A percentile compares a stretch with the other conserved stretches of the same genome.
Evolutionary conservation across 192 early-diverging fungal genomes (phyloP).

Genomic region (Pilaira anomala): DNA sequence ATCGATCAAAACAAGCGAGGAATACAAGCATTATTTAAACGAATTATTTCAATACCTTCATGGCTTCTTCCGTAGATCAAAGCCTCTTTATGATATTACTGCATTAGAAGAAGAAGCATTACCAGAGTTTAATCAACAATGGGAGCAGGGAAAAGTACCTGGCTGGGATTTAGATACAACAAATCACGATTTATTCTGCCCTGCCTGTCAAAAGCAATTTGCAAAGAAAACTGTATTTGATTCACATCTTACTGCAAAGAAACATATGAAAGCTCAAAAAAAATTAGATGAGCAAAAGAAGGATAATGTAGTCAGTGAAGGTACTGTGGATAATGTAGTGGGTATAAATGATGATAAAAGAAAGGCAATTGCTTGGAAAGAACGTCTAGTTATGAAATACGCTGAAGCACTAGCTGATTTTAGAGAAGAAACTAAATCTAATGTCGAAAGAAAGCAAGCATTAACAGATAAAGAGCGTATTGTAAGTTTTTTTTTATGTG

Average conservation of each 20-base stretch:
- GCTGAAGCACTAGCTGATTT: conserved; percentile 50
- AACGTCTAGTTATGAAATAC: conserved; percentile 60
- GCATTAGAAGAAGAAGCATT: conserved; percentile 47
- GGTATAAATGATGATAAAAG: conserved; percentile 49
- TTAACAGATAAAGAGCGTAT: conserved; percentile 82
- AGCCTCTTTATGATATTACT: conserved; percentile 72
- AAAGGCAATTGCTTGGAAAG: conserved; percentile 60
- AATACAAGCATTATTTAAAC: conserved; percentile 69
- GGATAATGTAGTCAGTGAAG: conserved; percentile 22
- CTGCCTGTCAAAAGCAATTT: conserved; percentile 76
- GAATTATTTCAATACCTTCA: conserved; percentile 67
- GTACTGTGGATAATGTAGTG: conserved; percentile 24
- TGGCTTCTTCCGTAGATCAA: conserved; percentile 65
- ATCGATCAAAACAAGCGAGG: conserved; percentile 53
- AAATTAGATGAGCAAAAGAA: conserved; percentile 30
- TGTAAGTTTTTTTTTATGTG: conserved; percentile 37
- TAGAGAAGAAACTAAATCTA: conserved; percentile 77
- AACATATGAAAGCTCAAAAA: conserved; percentile 83
- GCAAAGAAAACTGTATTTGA: conserved; percentile 80
- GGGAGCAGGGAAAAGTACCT: conserved; percentile 51
- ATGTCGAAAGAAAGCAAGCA: conserved; percentile 90
- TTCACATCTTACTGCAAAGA: conserved; percentile 86
- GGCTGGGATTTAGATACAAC: conserved; percentile 60
- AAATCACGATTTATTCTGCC: conserved; percentile 62
- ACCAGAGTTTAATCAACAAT: conserved; percentile 59